Evolutionary conservation across 108 stramenopile genomes (phyloP).

Genomic region (Seminavis robusta): DNA sequence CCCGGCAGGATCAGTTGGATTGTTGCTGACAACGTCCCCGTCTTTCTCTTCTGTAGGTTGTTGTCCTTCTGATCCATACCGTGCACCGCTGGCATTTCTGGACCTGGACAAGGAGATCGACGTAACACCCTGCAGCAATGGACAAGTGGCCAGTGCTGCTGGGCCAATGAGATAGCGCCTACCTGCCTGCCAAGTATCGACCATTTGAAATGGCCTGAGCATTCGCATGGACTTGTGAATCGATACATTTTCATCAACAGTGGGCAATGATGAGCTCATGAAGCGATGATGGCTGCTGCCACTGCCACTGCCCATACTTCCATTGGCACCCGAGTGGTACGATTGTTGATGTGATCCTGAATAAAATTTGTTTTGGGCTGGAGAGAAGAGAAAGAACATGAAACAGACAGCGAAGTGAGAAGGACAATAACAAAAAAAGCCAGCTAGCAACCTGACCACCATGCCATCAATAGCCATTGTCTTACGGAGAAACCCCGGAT

Average conservation of each 20-base stretch:
- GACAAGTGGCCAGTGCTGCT: constrained; percentile 62
- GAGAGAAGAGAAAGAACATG: constrained; percentile 1
- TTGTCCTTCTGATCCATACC: constrained; percentile 36
- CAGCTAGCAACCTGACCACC: constrained; percentile 1
- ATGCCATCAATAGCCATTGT: too few species aligned
- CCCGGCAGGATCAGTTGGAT: constrained; percentile 17
- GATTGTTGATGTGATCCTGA: not conserved
- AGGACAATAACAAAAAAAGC: not conserved
- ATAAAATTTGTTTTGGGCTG: constrained; percentile 9
- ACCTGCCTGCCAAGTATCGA: constrained; percentile 60
- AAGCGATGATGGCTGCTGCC: not conserved
- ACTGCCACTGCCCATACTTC: not conserved
- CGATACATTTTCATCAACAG: not conserved
- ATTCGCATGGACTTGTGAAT: constrained; percentile 28
- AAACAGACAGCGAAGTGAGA: not conserved
- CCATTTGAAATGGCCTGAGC: constrained; percentile 58
- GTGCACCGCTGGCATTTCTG: constrained; percentile 36
- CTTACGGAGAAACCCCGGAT: not conserved
- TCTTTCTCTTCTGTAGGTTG: constrained; percentile 10
- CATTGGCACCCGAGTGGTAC: not conserved
- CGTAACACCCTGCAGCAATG: too few species aligned
- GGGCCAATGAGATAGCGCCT: constrained; percentile 73
- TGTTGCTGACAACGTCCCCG: not conserved
- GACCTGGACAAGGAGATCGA: too few species aligned
- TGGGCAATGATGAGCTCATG: not conserved